Base-by-base conservation (phyloP, 176 grass and related monocot genomes). In the Ensete glaucum region DNA sequence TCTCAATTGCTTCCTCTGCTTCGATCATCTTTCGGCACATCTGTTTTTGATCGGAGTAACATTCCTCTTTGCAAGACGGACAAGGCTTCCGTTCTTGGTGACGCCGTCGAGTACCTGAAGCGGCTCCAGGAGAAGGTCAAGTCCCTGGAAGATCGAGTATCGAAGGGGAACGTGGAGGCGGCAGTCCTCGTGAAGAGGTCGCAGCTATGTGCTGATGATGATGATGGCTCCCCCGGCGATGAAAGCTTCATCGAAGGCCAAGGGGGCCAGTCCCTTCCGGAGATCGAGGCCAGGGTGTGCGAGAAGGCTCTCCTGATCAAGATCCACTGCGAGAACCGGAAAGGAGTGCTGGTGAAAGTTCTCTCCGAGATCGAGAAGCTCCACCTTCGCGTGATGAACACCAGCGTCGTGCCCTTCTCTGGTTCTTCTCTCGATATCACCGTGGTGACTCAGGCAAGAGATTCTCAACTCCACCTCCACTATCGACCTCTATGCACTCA, bases 101-200 rank as follows among this genome's bases (percentile, higher is more conserved):
- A 99, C 81, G 96, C 91, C n/a, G 91, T 99, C 69, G 94, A 99
- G 74, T 95, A 99, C 81, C 84, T 99, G 58, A 94, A 89, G 73
- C 78, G 85, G 71, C 91, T 99, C 67, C 88, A 99, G 78, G 91
- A 99, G 16, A 88, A 91, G 85, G 83, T 99, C 62, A 77, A 80
- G 56, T 72, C 79, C 49, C 83, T 99, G 24, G 91, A 99, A 74
- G 85, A 85, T 0, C 90, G 81, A 66, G 81, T 82, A 8, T 64
- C 76, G 68, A 86, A 92, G 74, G 78, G 85, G 69, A 92, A 83
- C 0, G 86, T 99, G 8, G 96, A 99, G 82, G 72, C 96, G 1
- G 96, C 88, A 15, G 85, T 99, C 67, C 85, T 99, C 20, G 79
- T 94, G 16, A 89, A 94, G 72, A 99, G 86, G 85, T 88, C 91